phyloP scores from a whole-genome alignment of 305 asterid species.

The Caryopteris hybrid region DNA sequence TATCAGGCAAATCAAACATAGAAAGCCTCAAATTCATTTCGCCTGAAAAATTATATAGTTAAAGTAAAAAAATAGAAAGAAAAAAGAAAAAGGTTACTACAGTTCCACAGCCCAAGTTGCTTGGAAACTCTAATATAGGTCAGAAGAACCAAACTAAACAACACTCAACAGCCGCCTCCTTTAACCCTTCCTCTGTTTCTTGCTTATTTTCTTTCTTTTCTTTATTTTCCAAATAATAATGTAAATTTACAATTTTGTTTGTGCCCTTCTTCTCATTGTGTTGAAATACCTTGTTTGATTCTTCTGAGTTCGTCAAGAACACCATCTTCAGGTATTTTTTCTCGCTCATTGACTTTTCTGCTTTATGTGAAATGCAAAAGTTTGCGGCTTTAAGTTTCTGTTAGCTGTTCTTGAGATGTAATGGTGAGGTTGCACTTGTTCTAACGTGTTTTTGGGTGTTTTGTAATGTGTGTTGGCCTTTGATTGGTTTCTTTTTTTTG shows the following conservation, averaged over 20 bases:
- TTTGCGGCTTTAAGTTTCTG: conserved; percentile 13
- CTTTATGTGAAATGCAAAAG: conserved; percentile 11
- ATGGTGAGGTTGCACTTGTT: conserved; percentile 15
- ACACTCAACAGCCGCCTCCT: conserved; percentile 42
- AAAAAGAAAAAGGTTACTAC: neutral
- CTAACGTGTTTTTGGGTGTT: conserved; percentile 15
- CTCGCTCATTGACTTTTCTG: conserved; percentile 17
- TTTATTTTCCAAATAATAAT: neutral
- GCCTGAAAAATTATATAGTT: no score
- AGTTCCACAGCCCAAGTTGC: conserved; percentile 33
- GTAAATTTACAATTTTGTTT: conserved; percentile 7
- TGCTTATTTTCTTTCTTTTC: neutral
- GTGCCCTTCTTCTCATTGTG: conserved; percentile 6
- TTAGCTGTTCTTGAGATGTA: conserved; percentile 16
- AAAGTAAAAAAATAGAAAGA: neutral
- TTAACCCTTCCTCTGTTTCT: conserved; percentile 28
- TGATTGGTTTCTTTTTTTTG: conserved; percentile 4
- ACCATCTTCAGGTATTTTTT: conserved; percentile 28
- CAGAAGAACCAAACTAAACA: conserved; percentile 17
- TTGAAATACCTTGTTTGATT: conserved; percentile 14
- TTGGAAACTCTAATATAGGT: conserved; percentile 39
- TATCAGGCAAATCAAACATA: conserved; percentile 10
- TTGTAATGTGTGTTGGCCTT: conserved; percentile 30
- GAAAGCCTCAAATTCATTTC: neutral
- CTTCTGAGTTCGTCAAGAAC: conserved; percentile 18